Evolutionary conservation across 2,329 filamentous ascomycete genomes (phyloP).

Genomic region (Fusarium nelsonii): DNA sequence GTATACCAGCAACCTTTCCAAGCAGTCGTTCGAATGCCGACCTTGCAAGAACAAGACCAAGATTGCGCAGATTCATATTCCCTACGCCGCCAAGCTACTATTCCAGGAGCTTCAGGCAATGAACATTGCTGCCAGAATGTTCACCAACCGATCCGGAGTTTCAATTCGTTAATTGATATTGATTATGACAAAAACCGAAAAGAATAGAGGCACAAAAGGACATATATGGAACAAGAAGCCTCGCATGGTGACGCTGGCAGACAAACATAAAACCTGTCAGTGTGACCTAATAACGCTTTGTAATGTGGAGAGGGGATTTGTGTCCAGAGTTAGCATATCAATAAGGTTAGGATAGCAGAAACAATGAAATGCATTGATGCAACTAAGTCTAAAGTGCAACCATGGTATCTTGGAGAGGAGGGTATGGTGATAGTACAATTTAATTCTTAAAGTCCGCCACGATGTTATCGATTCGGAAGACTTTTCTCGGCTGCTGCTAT

Average conservation of each 20-base stretch:
- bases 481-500: slow-evolving; percentile 46
- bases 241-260: slow-evolving; percentile 13
- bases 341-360: slow-evolving; percentile 41
- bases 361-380: slow-evolving; percentile 43
- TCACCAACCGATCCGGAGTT: slow-evolving; percentile 84
- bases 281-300: slow-evolving; percentile 35
- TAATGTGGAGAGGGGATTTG: slow-evolving; percentile 39
- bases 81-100: slow-evolving; percentile 95
- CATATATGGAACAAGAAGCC: slow-evolving; percentile 20
- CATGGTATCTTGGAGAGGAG: slow-evolving; percentile 34
- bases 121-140: slow-evolving; percentile 99
- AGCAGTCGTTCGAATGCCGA: slow-evolving; percentile 95
- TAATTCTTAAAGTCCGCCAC: not conserved
- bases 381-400: slow-evolving; percentile 15
- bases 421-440: slow-evolving; percentile 26
- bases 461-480: slow-evolving; percentile 45
- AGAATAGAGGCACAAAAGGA: slow-evolving; percentile 27
- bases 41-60: slow-evolving; percentile 99
- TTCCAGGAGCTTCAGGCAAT: slow-evolving; percentile 98
- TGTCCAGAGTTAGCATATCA: slow-evolving; percentile 41
- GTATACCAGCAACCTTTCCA: slow-evolving; percentile 81
- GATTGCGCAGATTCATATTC: slow-evolving; percentile 97
- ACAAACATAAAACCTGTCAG: slow-evolving; percentile 10
- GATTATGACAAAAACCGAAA: slow-evolving; percentile 10
- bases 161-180: slow-evolving; percentile 70